Percentiles rank a stretch among this genome's conserved stretches.
Evolutionary conservation across 2,329 filamentous ascomycete species (phyloP).

Genomic region (Penicillium sp.): DNA sequence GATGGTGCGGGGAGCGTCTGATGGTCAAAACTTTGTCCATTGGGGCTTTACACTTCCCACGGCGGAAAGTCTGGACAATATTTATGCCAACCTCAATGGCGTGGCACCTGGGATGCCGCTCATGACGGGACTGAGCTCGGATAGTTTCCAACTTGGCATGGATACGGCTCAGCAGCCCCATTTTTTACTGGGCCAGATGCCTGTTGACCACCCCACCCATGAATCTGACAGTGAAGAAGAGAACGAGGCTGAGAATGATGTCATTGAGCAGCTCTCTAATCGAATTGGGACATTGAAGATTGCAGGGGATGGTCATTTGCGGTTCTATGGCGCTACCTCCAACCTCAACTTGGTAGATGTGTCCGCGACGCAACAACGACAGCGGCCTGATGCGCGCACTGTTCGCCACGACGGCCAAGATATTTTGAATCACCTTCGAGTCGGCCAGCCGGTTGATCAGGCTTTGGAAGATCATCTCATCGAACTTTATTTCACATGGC

Average conservation of each 20-base stretch:
- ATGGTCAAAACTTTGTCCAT: conserved; percentile 24
- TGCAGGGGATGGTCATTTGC: conserved; percentile 41
- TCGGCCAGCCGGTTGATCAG: conserved; percentile 40
- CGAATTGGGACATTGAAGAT: conserved; percentile 45
- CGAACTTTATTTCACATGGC: conserved; percentile 48
- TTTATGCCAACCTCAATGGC: conserved; percentile 33
- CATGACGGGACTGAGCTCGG: conserved; percentile 25
- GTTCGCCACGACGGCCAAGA: conserved; percentile 39
- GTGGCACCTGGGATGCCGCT: conserved; percentile 12
- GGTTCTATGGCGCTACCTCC: conserved; percentile 45
- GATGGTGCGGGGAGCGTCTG: conserved; percentile 17
- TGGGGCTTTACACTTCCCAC: conserved; percentile 38
- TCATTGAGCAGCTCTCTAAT: conserved; percentile 43
- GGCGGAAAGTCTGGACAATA: conserved; percentile 33
- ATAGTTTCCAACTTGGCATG: conserved; percentile 25
- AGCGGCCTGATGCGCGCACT: conserved; percentile 37
- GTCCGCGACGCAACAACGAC: conserved; percentile 32
- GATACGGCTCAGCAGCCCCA: conserved; percentile 28
- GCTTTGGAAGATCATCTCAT: conserved; percentile 44
- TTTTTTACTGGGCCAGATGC: conserved; percentile 19
- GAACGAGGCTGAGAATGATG: conserved; percentile 38
- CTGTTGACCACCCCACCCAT: conserved; percentile 20
- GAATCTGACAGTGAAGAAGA: conserved; percentile 37
- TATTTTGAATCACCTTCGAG: conserved; percentile 40
- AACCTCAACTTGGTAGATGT: conserved; percentile 44